Percentiles rank a stretch among this genome's conserved stretches.
phyloP scores from a whole-genome alignment of 345 rosid species.

The Diplotaxis tenuifolia region DNA sequence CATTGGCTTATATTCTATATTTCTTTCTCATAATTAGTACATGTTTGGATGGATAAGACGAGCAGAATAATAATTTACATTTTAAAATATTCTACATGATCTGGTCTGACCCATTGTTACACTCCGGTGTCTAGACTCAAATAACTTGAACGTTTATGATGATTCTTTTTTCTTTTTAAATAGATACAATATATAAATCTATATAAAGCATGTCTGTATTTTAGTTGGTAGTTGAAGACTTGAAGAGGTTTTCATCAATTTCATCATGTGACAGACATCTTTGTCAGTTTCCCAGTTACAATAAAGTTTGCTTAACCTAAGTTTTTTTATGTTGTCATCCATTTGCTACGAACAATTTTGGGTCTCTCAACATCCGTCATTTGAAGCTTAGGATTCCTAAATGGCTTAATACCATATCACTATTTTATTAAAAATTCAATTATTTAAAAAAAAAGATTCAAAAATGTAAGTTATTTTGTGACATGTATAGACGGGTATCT shows the following conservation, averaged over 20 bases:
- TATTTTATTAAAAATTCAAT: no score
- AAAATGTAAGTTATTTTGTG: background rate
- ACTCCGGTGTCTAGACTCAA: background rate
- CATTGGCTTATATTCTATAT: background rate
- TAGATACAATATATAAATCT: background rate
- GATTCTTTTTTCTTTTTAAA: background rate
- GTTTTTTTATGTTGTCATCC: background rate
- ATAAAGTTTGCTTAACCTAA: slow-evolving; percentile 4
- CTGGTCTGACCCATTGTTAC: background rate
- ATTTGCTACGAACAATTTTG: background rate
- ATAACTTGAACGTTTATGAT: background rate
- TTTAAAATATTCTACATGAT: background rate
- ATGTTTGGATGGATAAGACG: background rate
- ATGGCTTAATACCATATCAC: no score
- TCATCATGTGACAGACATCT: slow-evolving; percentile 15
- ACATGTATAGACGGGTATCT: background rate
- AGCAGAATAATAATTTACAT: background rate
- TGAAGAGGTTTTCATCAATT: slow-evolving; percentile 29
- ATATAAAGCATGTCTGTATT: slow-evolving; percentile 9
- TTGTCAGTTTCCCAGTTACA: slow-evolving; percentile 15
- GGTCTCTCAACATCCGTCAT: background rate
- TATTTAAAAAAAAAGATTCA: no score
- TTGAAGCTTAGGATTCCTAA: background rate
- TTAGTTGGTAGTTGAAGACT: slow-evolving; percentile 35
- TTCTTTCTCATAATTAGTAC: background rate